These are phyloP conservation scores for Gracilariopsis chorda DNA, from an alignment of 23 red algal genomes.

Conservation along the genomic window DNA sequence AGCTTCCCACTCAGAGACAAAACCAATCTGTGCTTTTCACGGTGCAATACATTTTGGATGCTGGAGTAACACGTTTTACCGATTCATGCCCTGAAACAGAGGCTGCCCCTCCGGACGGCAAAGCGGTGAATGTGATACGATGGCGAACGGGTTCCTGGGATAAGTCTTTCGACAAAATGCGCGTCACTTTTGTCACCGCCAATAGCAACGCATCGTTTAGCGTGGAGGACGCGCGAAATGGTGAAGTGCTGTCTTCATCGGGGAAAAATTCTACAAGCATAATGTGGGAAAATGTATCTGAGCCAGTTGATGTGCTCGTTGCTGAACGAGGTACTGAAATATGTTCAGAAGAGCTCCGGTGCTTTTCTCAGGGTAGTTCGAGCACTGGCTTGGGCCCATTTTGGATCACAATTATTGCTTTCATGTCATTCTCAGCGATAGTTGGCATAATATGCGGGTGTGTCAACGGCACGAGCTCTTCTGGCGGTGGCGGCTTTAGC, in stretches of 20 bases:
- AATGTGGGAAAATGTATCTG: not conserved
- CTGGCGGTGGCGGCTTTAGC: no score
- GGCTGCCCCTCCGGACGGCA: not conserved
- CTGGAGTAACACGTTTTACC: not conserved
- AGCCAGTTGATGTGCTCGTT: not conserved
- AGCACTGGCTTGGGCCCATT: no score
- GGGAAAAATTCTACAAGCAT: not conserved
- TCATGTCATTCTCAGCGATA: no score
- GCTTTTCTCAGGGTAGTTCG: no score
- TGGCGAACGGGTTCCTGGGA: constrained; percentile 28
- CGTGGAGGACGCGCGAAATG: not conserved
- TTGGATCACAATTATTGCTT: no score
- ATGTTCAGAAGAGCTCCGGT: not conserved
- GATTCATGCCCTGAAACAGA: not conserved
- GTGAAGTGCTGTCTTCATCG: not conserved
- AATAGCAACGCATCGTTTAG: not conserved
- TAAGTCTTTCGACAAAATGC: constrained; percentile 2
- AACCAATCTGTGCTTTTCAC: not conserved
- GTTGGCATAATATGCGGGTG: no score
- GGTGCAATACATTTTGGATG: not conserved
- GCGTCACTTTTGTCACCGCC: not conserved
- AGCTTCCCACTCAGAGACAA: not conserved
- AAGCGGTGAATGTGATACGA: not conserved
- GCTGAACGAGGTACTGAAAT: not conserved
- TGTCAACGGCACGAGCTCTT: no score